Base-by-base conservation (phyloP, 1,139 yeast species). In the Spathaspora sp. region DNA sequence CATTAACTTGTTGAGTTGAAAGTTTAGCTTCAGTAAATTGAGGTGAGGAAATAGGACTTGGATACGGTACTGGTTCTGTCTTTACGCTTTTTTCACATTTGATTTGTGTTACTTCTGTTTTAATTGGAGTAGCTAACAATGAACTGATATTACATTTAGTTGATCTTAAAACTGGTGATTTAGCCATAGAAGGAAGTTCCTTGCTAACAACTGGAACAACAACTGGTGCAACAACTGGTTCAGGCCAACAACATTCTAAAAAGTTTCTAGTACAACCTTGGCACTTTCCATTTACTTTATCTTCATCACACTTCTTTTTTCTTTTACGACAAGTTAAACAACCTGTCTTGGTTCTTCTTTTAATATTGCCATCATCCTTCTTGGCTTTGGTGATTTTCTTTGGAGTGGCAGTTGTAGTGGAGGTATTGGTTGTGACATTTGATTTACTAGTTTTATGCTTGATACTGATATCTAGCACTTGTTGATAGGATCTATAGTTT, bases 241-340 rank as follows among this genome's bases (percentile, higher is more conserved):
- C 60, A 4, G 80, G 79, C 71, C 80, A 77, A 41, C 71, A 65
- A 52, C 80, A 74, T 47, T 72, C 75, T 46, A 74, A 64, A 47
- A 73, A 74, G 66, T 74, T 74, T 51, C 80, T 63, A 10, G 74
- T 67, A 50, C 80, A 74, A 3, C 71, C 78, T 54, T 73, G 76
- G 56, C 80, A 74, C 56, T 74, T 74, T 2, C 79, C 79, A 49
- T 68, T 68, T 11, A 67, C 69, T 31, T 60, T 65, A 45, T 68
- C 67, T 55, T 72, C 77, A 52, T 72, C 78, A 60, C 78, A 72
- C 67, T 72, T 72, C 66, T 72, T 72, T 68, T 72, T 72, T 59
- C 78, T 67, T 58, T 63, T 70, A 47, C 78, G 67, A 52, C 78
- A 72, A 7, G 76, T 72, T 43, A 72, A 61, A 54, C 78, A 72